Conservation (phyloP, 2,329 filamentous ascomycete genomes). For the Zopfia rhizophila region DNA sequence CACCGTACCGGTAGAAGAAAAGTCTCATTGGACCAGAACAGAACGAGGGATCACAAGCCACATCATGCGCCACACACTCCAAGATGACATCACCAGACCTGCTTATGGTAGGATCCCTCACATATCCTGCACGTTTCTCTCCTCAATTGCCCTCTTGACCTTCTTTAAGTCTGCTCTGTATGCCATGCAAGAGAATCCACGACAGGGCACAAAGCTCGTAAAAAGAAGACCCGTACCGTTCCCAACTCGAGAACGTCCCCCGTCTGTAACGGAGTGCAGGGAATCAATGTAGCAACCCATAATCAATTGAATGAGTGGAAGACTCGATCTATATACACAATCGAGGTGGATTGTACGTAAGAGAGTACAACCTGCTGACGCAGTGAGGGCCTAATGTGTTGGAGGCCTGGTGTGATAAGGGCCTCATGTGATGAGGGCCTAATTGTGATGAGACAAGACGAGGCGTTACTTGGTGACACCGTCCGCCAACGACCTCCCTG, state of each 20-base stretch:
- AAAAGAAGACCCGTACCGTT: conserved; percentile 35
- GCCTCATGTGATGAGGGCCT: too few species aligned
- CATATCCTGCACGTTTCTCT: not conserved
- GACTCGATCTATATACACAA: too few species aligned
- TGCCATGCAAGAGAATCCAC: conserved; percentile 22
- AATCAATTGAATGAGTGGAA: too few species aligned
- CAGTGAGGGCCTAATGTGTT: too few species aligned
- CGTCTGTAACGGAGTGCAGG: conserved; percentile 7
- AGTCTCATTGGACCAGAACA: conserved; percentile 6
- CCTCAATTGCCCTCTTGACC: conserved; percentile 1
- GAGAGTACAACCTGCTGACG: too few species aligned
- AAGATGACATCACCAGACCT: conserved; percentile 25
- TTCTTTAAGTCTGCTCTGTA: not conserved
- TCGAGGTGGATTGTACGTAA: too few species aligned
- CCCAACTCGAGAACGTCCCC: conserved; percentile 34
- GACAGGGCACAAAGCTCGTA: conserved; percentile 42
- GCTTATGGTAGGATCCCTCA: conserved; percentile 11
- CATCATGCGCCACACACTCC: conserved; percentile 17
- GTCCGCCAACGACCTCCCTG: conserved; percentile 28
- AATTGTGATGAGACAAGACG: too few species aligned
- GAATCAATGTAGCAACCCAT: too few species aligned
- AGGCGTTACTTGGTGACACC: too few species aligned
- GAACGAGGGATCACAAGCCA: conserved; percentile 10
- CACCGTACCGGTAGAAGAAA: too few species aligned
- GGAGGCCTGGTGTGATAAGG: too few species aligned